Conservation (phyloP, 352 stramenopile species). For the Ophiocytium majus region DNA sequence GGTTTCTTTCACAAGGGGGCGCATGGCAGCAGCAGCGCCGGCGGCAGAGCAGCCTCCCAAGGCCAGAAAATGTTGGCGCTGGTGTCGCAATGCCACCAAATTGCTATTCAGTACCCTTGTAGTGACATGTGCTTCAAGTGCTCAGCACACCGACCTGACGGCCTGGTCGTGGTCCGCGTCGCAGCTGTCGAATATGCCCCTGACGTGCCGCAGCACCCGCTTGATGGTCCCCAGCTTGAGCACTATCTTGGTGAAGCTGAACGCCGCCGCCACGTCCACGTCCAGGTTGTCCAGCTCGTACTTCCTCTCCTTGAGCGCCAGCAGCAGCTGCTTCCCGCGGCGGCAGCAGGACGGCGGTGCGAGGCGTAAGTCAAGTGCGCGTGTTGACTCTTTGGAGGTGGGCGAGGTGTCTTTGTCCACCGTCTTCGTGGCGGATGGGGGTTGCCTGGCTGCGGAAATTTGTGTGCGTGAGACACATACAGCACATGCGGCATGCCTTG, state of each 20-base stretch:
- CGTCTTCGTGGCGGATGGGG: too few relatives aligned
- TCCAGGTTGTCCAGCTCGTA: conserved; percentile 30
- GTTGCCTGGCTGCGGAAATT: too few relatives aligned
- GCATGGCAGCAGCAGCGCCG: background rate
- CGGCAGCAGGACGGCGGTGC: too few relatives aligned
- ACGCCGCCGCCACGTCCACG: background rate
- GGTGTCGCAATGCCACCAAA: too few relatives aligned
- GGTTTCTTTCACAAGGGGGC: too few relatives aligned
- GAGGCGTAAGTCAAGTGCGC: too few relatives aligned
- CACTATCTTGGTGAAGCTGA: conserved; percentile 45
- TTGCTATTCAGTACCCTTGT: background rate
- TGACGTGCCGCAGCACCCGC: conserved; percentile 22
- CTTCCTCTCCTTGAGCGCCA: conserved; percentile 31
- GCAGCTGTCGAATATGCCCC: background rate
- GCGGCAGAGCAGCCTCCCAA: background rate
- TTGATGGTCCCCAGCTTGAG: conserved; percentile 45
- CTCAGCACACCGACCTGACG: background rate
- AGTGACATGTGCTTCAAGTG: background rate
- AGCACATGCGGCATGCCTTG: too few relatives aligned
- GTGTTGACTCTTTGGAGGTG: too few relatives aligned
- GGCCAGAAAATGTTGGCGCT: background rate
- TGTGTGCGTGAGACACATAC: too few relatives aligned
- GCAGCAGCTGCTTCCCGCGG: conserved; percentile 15
- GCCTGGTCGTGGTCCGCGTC: background rate
- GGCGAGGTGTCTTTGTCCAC: too few relatives aligned